Evolutionary conservation across 2,329 filamentous ascomycete species (phyloP).

Genomic region (Apiospora aurea): DNA sequence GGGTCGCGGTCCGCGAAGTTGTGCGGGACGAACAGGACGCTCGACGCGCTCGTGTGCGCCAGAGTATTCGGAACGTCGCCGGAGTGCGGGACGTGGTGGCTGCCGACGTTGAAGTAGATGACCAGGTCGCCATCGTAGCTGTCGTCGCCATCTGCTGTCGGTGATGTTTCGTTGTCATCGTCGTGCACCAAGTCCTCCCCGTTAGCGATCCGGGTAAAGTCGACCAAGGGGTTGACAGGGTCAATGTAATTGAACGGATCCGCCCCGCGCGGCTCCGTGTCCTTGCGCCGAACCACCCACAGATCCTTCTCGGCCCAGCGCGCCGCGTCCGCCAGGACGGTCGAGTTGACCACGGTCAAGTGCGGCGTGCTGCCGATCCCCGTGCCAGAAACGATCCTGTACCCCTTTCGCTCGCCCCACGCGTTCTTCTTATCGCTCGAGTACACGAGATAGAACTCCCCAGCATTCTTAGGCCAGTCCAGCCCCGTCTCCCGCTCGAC

Average conservation of each 20-base stretch:
- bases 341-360: conserved; percentile 28
- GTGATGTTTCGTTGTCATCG: conserved; percentile 31
- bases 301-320: conserved; percentile 26
- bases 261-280: conserved; percentile 45
- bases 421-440: conserved; percentile 45
- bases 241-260: conserved; percentile 47
- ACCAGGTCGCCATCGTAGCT: conserved; percentile 38
- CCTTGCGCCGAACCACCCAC: conserved; percentile 26
- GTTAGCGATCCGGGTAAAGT: conserved; percentile 49
- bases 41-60: conserved; percentile 46
- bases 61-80: conserved; percentile 55
- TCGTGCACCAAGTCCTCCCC: conserved; percentile 39
- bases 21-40: conserved; percentile 46
- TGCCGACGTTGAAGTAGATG: conserved; percentile 52
- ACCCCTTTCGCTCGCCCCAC: conserved; percentile 49
- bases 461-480: conserved; percentile 46
- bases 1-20: conserved; percentile 49
- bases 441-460: conserved; percentile 46
- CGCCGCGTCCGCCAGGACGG: conserved; percentile 12
- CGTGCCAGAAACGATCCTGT: conserved; percentile 46
- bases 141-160: conserved; percentile 26
- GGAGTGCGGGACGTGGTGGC: conserved; percentile 52
- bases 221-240: conserved; percentile 46
- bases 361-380: conserved; percentile 39
- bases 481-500: conserved; percentile 38